A percentile compares a stretch with the other conserved stretches of the same genome.
Evolutionary conservation across 1,139 yeast genomes (phyloP).

Genomic region (Candida sp.): DNA sequence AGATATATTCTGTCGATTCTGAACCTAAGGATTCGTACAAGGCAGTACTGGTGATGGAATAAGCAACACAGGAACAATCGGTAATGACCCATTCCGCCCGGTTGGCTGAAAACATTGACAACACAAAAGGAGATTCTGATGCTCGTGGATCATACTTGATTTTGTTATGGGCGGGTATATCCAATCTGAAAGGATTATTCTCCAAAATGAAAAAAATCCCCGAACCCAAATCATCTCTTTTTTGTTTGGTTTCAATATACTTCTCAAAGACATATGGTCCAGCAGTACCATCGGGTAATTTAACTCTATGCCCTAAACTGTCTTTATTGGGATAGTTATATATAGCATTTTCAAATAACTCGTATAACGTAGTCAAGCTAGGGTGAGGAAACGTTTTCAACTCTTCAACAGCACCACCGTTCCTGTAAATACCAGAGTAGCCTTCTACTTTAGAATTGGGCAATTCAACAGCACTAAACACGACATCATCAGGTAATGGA

Average conservation of each 20-base stretch:
- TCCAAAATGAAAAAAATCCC: slow-evolving; percentile 57
- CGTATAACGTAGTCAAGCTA: slow-evolving; percentile 45
- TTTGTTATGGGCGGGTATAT: slow-evolving; percentile 22
- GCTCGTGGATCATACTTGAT: slow-evolving; percentile 14
- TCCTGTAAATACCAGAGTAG: slow-evolving; percentile 28
- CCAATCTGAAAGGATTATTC: slow-evolving; percentile 36
- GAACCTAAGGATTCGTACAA: slow-evolving; percentile 41
- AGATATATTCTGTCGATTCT: slow-evolving; percentile 31
- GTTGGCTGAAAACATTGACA: slow-evolving; percentile 33
- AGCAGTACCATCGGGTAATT: slow-evolving; percentile 34
- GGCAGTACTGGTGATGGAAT: slow-evolving; percentile 35
- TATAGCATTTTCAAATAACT: slow-evolving; percentile 43
- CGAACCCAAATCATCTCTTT: slow-evolving; percentile 55
- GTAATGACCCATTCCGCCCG: slow-evolving; percentile 37
- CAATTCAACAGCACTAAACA: neutral
- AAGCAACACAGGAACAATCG: slow-evolving; percentile 35
- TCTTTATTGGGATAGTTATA: slow-evolving; percentile 30
- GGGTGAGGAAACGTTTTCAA: slow-evolving; percentile 48
- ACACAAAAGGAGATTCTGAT: slow-evolving; percentile 22
- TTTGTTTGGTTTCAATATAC: slow-evolving; percentile 35
- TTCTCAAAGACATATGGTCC: slow-evolving; percentile 47
- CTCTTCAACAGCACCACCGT: slow-evolving; percentile 14
- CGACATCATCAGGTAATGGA: slow-evolving; percentile 7
- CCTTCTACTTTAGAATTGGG: slow-evolving; percentile 29
- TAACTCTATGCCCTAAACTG: slow-evolving; percentile 51